Conservation (phyloP, 768 basidiomycete species). For the Amanita polypyramis region DNA sequence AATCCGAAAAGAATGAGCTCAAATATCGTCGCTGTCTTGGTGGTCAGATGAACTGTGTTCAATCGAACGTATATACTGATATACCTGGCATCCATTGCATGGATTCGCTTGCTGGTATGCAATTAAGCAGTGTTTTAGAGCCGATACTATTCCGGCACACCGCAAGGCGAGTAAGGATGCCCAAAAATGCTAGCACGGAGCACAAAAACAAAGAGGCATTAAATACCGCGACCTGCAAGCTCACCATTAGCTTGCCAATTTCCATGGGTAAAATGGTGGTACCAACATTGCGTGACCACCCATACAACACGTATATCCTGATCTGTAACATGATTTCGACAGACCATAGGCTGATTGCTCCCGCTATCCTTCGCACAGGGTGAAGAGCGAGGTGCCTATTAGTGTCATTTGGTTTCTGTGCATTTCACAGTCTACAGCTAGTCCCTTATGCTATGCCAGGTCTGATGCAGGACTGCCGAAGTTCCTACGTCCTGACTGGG, state of each 20-base stretch:
- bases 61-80: conserved; percentile 3
- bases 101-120: too few species aligned
- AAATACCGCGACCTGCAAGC: conserved; percentile 24
- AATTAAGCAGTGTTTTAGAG: conserved; percentile 24
- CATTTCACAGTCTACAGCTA: neutral
- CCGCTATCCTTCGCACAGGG: conserved; percentile 29
- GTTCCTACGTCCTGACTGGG: conserved; percentile 20
- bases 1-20: conserved; percentile 32
- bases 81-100: conserved; percentile 35
- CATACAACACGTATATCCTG: conserved; percentile 32
- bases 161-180: conserved; percentile 29
- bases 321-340: conserved; percentile 40
- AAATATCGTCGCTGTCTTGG: conserved; percentile 23
- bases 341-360: conserved; percentile 36
- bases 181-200: conserved; percentile 31
- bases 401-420: neutral
- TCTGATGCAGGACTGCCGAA: conserved; percentile 26
- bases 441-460: conserved; percentile 23
- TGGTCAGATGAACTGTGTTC: neutral
- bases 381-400: conserved; percentile 34
- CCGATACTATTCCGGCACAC: conserved; percentile 25
- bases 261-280: neutral
- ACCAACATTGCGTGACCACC: conserved; percentile 22
- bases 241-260: neutral
- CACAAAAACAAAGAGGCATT: conserved; percentile 28